Evolutionary conservation across 1,284 basidiomycete species (phyloP), one percentile per base, ranked within the genome.

Genomic region (Heterobasidion parviporum): DNA sequence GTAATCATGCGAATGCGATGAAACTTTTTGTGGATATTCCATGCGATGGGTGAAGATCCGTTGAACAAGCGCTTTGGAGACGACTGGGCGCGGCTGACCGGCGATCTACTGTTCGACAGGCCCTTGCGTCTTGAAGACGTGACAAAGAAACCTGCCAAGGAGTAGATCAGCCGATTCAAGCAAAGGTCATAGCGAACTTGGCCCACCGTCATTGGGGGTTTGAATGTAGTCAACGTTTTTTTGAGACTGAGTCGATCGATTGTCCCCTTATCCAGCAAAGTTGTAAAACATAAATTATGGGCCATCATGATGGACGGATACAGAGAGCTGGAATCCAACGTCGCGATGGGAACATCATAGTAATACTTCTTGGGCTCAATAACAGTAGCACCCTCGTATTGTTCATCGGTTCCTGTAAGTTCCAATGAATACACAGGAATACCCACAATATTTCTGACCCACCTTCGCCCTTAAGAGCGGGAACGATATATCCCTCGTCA

Each of bases 241-340:
- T 84, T 79, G 15, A 98, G 76, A 8, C 77, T 73, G 6, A 97
- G 73, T 14, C 88, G 81, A 18, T 93, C 88, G 16, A 94, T 87
- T 0, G 86, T 89, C 4, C 61, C 56, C 66, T 85, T 89, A 61
- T 96, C 89, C 20, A 96, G 69, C 14, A 97, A 75, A 0, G 95
- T 96, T 0, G 95, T 97, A 66, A 98, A 98, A 69, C 95, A 98
- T 1, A 98, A 74, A 67, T 98, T 98, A 68, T 98, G 95, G 0
- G 94, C 95, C 94, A 97, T 97, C 94, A 98, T 98, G 72, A 98
- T 98, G 0, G 95, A 98, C 0, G 94, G 94, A 69, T 98, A 98
- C 61, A 98, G 78, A 0, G 94, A 97, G 56, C 92, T 94, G 73
- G 98, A 98, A 80, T 98, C 94, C 46, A 98, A 81, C 0, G 94